A percentile compares a stretch with the other conserved stretches of the same genome.
Evolutionary conservation across 2,329 filamentous ascomycete species (phyloP).

Genomic region (Pseudogymnoascus destructans): DNA sequence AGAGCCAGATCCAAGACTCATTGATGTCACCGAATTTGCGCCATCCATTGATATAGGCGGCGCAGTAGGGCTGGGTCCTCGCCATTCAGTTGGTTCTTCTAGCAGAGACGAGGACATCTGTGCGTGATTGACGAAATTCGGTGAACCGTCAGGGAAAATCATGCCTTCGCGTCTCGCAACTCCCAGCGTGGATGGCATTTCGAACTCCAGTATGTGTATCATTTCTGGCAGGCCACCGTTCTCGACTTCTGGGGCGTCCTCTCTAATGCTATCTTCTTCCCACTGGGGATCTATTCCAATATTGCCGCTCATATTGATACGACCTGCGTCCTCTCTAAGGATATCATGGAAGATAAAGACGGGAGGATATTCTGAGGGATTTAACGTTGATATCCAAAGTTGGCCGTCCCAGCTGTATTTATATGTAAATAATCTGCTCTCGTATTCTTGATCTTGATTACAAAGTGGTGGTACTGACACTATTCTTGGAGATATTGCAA

Average conservation of each 20-base stretch:
- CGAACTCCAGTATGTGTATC: neutral
- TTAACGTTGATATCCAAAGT: too few species aligned
- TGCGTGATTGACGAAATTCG: neutral
- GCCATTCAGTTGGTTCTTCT: neutral
- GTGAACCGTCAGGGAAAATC: neutral
- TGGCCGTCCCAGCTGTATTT: too few species aligned
- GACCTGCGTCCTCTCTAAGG: too few species aligned
- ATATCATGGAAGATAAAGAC: too few species aligned
- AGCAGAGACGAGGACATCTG: neutral
- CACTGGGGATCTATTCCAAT: too few species aligned
- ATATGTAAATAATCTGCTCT: too few species aligned
- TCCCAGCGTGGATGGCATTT: neutral
- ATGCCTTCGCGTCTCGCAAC: neutral
- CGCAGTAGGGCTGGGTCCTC: neutral
- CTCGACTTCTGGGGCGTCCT: neutral
- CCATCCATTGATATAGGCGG: neutral
- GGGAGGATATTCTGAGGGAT: too few species aligned
- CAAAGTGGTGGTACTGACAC: too few species aligned
- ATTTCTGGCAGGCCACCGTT: neutral
- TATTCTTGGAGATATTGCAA: too few species aligned
- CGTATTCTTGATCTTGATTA: too few species aligned
- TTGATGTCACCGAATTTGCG: neutral
- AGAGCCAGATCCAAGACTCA: neutral
- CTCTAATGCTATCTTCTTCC: too few species aligned
- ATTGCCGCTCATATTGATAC: too few species aligned